Evolutionary conservation across 2,329 filamentous ascomycete genomes (phyloP).

Genomic region (Aspergillus fructus): DNA sequence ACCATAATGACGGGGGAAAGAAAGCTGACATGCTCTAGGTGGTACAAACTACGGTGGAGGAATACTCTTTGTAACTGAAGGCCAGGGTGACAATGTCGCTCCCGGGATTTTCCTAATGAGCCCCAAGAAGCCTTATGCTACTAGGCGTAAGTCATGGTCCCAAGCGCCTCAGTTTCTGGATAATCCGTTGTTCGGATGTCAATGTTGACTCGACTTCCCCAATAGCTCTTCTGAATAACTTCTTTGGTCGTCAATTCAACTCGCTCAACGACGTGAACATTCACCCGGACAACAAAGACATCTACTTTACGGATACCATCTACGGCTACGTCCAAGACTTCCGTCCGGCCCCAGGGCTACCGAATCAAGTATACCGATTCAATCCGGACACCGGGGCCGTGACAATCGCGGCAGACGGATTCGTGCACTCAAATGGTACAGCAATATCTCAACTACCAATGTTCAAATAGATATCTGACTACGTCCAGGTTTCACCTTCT

Average conservation of each 20-base stretch:
- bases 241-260: not conserved
- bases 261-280: not conserved
- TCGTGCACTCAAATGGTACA: conserved; percentile 44
- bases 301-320: not conserved
- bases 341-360: conserved; percentile 33
- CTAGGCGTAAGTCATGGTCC: not conserved
- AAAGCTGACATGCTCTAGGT: not conserved
- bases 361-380: conserved; percentile 42
- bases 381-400: conserved; percentile 34
- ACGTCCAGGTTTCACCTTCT: conserved; percentile 26
- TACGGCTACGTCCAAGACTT: conserved; percentile 10
- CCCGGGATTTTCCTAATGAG: not conserved
- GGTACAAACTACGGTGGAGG: not conserved
- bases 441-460: conserved; percentile 10
- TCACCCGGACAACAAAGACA: not conserved
- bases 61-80: not conserved
- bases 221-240: not conserved
- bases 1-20: too few relatives aligned
- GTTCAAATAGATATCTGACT: not conserved
- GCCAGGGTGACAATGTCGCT: not conserved
- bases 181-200: too few relatives aligned
- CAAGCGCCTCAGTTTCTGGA: too few relatives aligned
- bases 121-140: not conserved
- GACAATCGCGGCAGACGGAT: conserved; percentile 38
- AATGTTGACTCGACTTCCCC: too few relatives aligned